These are phyloP conservation scores for Cymodocea nodosa DNA, from an alignment of 116 monocot species.

Conservation along the genomic window DNA sequence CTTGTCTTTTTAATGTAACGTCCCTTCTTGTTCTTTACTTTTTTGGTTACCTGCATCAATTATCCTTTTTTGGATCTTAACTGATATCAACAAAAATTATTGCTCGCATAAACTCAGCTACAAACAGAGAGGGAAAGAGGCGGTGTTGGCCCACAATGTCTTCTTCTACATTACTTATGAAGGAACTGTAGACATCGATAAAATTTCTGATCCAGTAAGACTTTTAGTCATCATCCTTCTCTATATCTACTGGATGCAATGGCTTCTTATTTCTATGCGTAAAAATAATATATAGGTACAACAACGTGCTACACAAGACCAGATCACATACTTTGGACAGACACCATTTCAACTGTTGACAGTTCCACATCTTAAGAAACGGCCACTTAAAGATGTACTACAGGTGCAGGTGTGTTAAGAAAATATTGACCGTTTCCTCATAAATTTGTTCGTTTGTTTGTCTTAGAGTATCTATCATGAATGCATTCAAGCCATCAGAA, in stretches of 20 bases:
- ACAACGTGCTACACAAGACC: conserved; percentile 60
- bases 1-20: too few species aligned
- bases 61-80: too few species aligned
- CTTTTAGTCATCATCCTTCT: conserved; percentile 2
- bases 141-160: conserved; percentile 66
- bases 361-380: conserved; percentile 66
- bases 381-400: conserved; percentile 47
- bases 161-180: conserved; percentile 87
- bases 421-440: neutral
- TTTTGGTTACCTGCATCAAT: too few species aligned
- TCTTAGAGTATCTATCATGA: too few species aligned
- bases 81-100: neutral
- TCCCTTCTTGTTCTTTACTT: too few species aligned
- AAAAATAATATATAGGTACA: conserved; percentile 53
- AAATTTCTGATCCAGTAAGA: conserved; percentile 79
- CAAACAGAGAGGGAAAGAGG: conserved; percentile 91
- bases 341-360: conserved; percentile 77
- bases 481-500: too few species aligned
- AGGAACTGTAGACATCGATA: conserved; percentile 77
- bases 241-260: neutral
- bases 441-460: neutral
- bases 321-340: conserved; percentile 84
- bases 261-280: neutral
- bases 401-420: conserved; percentile 59
- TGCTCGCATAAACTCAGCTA: conserved; percentile 36